Conservation (phyloP, 495 filamentous ascomycete species). For the Bacidia gigantensis region DNA sequence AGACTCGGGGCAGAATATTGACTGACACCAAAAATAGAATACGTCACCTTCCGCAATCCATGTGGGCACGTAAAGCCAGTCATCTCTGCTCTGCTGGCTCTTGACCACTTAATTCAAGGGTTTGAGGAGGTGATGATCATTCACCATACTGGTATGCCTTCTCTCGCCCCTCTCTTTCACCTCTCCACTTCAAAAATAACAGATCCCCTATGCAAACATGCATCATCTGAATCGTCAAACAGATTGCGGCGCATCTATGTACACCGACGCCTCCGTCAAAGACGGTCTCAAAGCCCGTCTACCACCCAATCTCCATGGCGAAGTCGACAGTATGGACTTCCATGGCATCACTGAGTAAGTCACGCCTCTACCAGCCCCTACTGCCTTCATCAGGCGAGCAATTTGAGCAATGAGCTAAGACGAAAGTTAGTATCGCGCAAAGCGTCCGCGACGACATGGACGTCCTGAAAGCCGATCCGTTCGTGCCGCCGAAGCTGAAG, state of each 20-base stretch:
- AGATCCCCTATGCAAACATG: background rate
- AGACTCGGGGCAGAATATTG: too few species aligned
- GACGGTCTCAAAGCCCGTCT: background rate
- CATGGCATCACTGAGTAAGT: constrained; percentile 8
- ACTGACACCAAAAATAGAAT: too few species aligned
- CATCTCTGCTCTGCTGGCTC: constrained; percentile 7
- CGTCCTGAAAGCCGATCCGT: constrained; percentile 14
- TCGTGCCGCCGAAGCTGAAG: constrained; percentile 18
- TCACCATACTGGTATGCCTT: constrained; percentile 13
- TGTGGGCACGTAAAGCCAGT: constrained; percentile 8
- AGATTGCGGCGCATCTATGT: constrained; percentile 13
- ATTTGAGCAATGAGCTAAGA: background rate
- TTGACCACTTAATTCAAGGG: constrained; percentile 9
- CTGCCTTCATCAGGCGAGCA: background rate
- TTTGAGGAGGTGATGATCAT: constrained; percentile 11
- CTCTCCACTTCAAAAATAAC: background rate
- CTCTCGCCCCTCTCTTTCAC: background rate
- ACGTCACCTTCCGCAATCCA: constrained; percentile 8
- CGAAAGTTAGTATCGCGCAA: constrained; percentile 16
- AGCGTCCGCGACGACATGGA: constrained; percentile 21
- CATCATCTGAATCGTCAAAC: background rate
- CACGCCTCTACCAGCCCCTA: background rate
- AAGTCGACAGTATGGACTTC: constrained; percentile 10
- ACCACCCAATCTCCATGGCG: background rate
- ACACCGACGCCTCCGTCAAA: constrained; percentile 8